phyloP scores from a whole-genome alignment of 148 eudicot genomes.

The Rheum nobile region DNA sequence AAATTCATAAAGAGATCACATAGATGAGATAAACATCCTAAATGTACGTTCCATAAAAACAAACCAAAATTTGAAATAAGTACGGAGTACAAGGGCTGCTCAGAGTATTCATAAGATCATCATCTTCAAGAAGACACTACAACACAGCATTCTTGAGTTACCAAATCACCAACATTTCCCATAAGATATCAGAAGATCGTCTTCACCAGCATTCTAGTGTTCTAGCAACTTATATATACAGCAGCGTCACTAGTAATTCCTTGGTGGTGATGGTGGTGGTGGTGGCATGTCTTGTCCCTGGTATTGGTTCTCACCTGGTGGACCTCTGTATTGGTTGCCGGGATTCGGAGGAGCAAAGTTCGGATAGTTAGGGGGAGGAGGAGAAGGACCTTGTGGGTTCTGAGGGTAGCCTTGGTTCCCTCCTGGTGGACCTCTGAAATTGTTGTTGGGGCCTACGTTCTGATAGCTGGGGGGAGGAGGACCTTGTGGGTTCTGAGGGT shows the following conservation, averaged over 20 bases:
- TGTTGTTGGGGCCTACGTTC: background rate
- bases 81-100: background rate
- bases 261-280: background rate
- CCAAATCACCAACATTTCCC: background rate
- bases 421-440: background rate
- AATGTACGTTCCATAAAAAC: background rate
- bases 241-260: slow-evolving; percentile 3
- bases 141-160: background rate
- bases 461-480: background rate
- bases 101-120: background rate
- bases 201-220: background rate
- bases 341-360: background rate
- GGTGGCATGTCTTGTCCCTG: background rate
- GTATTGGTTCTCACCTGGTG: background rate
- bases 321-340: background rate
- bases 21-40: background rate
- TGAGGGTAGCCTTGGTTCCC: slow-evolving; percentile 1
- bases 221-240: slow-evolving; percentile 1
- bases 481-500: background rate
- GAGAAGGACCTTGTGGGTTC: background rate
- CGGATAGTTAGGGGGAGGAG: background rate
- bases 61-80: background rate
- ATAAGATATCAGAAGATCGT: background rate
- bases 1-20: background rate
- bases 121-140: background rate